Percentiles rank a stretch among this genome's conserved stretches.
Evolutionary conservation across 768 basidiomycete genomes (phyloP).

Genomic region (Trichaptum fuscoviolaceum): DNA sequence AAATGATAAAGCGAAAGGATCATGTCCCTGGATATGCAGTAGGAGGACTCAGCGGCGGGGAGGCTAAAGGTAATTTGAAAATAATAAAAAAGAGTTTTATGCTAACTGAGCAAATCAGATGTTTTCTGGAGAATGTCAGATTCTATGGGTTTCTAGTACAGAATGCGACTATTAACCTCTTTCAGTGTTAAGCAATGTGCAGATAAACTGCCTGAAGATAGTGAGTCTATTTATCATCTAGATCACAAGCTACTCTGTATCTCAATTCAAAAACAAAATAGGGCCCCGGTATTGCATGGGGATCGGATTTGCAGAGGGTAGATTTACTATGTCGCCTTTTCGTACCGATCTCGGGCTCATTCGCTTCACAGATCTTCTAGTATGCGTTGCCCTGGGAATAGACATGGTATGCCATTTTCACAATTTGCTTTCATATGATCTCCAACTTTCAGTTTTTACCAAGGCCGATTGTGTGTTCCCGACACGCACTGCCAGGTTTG

Average conservation of each 20-base stretch:
- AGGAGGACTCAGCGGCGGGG: slow-evolving; percentile 86
- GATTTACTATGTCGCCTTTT: neutral
- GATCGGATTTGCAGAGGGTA: slow-evolving; percentile 88
- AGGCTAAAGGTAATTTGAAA: slow-evolving; percentile 68
- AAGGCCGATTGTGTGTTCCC: slow-evolving; percentile 94
- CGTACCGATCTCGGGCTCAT: neutral
- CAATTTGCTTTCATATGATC: neutral
- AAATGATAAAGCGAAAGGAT: slow-evolving; percentile 73
- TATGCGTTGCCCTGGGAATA: slow-evolving; percentile 87
- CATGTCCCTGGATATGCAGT: slow-evolving; percentile 88
- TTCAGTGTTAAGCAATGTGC: slow-evolving; percentile 80
- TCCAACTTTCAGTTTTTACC: slow-evolving; percentile 3
- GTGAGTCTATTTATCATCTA: slow-evolving; percentile 36
- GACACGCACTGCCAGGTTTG: slow-evolving; percentile 87
- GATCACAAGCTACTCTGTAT: neutral
- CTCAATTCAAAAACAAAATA: slow-evolving; percentile 24
- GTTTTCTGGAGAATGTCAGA: slow-evolving; percentile 80
- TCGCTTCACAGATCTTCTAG: slow-evolving; percentile 60
- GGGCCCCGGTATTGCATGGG: slow-evolving; percentile 93
- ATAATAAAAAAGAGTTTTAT: neutral
- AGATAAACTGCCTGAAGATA: slow-evolving; percentile 69
- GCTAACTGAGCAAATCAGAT: slow-evolving; percentile 35
- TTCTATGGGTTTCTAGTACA: slow-evolving; percentile 4
- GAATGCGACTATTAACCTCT: slow-evolving; percentile 9
- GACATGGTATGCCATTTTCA: slow-evolving; percentile 61